Percentiles rank a stretch among this genome's conserved stretches.
phyloP scores from a whole-genome alignment of 2,329 filamentous ascomycete genomes.

The Fusarium albosuccineum region DNA sequence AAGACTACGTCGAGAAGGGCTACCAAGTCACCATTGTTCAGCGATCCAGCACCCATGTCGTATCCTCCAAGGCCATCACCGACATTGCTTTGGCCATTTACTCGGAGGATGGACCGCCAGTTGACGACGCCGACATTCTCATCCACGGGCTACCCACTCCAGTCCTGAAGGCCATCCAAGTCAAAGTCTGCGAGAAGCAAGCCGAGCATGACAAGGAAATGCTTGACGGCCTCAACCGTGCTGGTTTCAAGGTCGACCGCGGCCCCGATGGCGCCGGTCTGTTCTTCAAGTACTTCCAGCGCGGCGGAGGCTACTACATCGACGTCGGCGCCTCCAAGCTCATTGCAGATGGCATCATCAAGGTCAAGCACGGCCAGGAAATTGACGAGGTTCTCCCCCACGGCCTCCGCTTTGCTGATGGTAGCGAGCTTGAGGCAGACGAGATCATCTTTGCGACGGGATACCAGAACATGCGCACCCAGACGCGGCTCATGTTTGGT shows the following conservation, averaged over 20 bases:
- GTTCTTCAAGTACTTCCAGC: conserved; percentile 73
- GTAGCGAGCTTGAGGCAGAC: conserved; percentile 68
- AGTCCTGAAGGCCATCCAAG: conserved; percentile 71
- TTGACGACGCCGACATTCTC: conserved; percentile 75
- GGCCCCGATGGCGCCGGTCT: conserved; percentile 70
- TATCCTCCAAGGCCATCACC: conserved; percentile 66
- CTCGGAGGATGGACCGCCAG: conserved; percentile 66
- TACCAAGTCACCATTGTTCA: conserved; percentile 78
- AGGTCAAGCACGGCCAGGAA: conserved; percentile 70
- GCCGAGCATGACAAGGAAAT: conserved; percentile 54
- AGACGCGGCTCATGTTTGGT: conserved; percentile 72
- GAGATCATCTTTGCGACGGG: conserved; percentile 74
- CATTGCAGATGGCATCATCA: conserved; percentile 74
- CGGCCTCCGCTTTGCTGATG: conserved; percentile 65
- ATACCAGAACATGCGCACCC: conserved; percentile 77
- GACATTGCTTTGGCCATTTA: conserved; percentile 67
- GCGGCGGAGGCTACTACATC: conserved; percentile 78
- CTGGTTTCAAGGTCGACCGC: conserved; percentile 71
- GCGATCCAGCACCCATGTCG: conserved; percentile 73
- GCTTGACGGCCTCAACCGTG: conserved; percentile 62
- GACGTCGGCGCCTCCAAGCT: conserved; percentile 74
- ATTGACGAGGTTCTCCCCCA: conserved; percentile 63
- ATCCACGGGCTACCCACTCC: conserved; percentile 69
- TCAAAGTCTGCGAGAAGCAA: conserved; percentile 54
- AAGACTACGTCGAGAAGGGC: conserved; percentile 75